phyloP scores from a whole-genome alignment of 2,329 filamentous ascomycete species.

The Trichoderma simmonsii region DNA sequence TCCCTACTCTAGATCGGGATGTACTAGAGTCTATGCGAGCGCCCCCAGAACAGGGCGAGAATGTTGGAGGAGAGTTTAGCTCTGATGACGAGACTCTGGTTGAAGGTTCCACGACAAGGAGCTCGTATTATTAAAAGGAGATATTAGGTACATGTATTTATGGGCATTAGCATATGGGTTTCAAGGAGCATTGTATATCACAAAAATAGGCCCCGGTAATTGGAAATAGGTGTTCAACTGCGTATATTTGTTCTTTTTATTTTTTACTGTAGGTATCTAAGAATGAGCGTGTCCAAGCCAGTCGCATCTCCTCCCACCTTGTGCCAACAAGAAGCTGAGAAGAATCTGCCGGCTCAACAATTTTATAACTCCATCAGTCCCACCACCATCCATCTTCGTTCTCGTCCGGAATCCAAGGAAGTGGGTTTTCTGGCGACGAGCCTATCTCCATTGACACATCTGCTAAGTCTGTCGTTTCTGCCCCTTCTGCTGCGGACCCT shows the following conservation, averaged over 20 bases:
- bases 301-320: not conserved
- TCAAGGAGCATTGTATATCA: not conserved
- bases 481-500: no score
- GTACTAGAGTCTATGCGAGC: slow-evolving; percentile 59
- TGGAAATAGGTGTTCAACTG: not conserved
- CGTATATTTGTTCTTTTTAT: not conserved
- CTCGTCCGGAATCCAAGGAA: not conserved
- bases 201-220: not conserved
- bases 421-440: not conserved
- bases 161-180: not conserved
- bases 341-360: not conserved
- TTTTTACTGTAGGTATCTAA: not conserved
- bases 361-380: not conserved
- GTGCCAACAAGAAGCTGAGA: not conserved
- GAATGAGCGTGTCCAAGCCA: not conserved
- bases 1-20: slow-evolving; percentile 62
- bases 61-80: slow-evolving; percentile 34
- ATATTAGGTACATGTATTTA: not conserved
- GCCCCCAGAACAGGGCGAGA: slow-evolving; percentile 35
- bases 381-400: not conserved
- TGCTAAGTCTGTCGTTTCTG: not conserved
- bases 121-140: slow-evolving; percentile 37
- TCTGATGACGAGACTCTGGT: slow-evolving; percentile 38
- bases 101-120: slow-evolving; percentile 39
- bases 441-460: not conserved